Conservation (phyloP, 2,329 filamentous ascomycete genomes). For the Colletotrichum plurivorum region DNA sequence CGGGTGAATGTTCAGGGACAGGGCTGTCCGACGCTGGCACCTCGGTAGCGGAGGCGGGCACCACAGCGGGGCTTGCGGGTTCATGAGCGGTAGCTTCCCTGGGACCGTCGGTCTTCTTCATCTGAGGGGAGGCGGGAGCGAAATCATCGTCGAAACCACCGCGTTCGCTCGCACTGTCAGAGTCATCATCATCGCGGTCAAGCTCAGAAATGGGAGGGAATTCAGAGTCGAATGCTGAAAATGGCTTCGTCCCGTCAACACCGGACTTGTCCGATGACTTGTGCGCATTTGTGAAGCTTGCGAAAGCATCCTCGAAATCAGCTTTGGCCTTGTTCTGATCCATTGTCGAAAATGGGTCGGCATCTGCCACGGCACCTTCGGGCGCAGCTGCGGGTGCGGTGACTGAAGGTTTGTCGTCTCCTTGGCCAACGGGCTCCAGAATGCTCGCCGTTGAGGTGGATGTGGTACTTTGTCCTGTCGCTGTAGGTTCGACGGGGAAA, state of each 20-base stretch:
- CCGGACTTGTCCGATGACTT: conserved; percentile 62
- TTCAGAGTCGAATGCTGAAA: conserved; percentile 76
- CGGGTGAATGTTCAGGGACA: conserved; percentile 27
- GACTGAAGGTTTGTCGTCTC: conserved; percentile 42
- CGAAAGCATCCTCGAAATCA: conserved; percentile 89
- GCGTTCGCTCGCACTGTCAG: conserved; percentile 81
- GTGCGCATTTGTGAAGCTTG: conserved; percentile 74
- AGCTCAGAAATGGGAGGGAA: conserved; percentile 96
- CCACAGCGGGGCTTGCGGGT: conserved; percentile 50
- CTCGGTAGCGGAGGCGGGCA: not conserved
- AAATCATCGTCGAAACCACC: conserved; percentile 97
- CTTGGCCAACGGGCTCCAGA: conserved; percentile 46
- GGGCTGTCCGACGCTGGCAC: conserved; percentile 13
- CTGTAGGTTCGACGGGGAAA: conserved; percentile 55
- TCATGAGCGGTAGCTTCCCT: conserved; percentile 39
- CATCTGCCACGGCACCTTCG: conserved; percentile 17
- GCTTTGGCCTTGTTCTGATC: conserved; percentile 77
- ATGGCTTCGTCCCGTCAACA: conserved; percentile 59
- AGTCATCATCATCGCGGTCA: conserved; percentile 77
- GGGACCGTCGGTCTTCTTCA: conserved; percentile 49
- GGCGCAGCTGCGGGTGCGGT: conserved; percentile 28
- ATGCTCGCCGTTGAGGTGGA: conserved; percentile 51
- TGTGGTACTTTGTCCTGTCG: conserved; percentile 52
- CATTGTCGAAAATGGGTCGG: conserved; percentile 67
- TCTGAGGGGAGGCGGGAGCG: conserved; percentile 71